Percentiles rank a stretch among this genome's conserved stretches.
Evolutionary conservation across 805 yeast genomes (phyloP).

Genomic region (Saccharomycopsis capsularis): DNA sequence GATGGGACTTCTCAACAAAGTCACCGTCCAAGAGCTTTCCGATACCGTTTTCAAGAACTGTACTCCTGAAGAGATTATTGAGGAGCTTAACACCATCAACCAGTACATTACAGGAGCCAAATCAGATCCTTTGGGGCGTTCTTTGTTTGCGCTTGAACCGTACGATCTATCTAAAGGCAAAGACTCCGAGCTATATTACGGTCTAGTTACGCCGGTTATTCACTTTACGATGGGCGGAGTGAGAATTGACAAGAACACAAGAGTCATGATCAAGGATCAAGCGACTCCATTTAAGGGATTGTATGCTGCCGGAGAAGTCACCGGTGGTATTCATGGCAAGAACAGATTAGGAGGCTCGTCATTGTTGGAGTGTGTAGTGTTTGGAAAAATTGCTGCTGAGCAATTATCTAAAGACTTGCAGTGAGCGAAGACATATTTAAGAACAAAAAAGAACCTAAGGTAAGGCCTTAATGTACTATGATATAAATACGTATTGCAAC

Average conservation of each 20-base stretch:
- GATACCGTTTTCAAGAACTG: slow-evolving; percentile 25
- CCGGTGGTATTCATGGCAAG: slow-evolving; percentile 55
- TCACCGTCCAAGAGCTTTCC: slow-evolving; percentile 29
- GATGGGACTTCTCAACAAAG: slow-evolving; percentile 31
- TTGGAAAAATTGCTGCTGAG: slow-evolving; percentile 27
- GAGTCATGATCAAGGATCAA: slow-evolving; percentile 30
- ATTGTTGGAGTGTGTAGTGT: slow-evolving; percentile 49
- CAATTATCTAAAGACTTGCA: neutral
- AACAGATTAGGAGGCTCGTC: slow-evolving; percentile 51
- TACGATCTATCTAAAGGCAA: slow-evolving; percentile 16
- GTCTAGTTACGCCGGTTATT: slow-evolving; percentile 52
- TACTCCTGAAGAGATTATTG: slow-evolving; percentile 24
- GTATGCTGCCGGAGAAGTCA: slow-evolving; percentile 52
- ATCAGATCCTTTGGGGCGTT: slow-evolving; percentile 33
- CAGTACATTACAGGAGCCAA: slow-evolving; percentile 22
- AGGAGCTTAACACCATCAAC: slow-evolving; percentile 23
- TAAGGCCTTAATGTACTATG: too few species aligned
- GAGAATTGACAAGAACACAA: slow-evolving; percentile 41
- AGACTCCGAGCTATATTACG: slow-evolving; percentile 35
- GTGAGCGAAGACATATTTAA: too few species aligned
- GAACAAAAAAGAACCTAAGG: too few species aligned
- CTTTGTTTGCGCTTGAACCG: slow-evolving; percentile 25
- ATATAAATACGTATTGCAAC: too few species aligned
- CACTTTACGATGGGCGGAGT: slow-evolving; percentile 70
- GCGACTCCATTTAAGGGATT: slow-evolving; percentile 31